Evolutionary conservation across 495 filamentous ascomycete species (phyloP).

Genomic region (Cenococcum geophilum): DNA sequence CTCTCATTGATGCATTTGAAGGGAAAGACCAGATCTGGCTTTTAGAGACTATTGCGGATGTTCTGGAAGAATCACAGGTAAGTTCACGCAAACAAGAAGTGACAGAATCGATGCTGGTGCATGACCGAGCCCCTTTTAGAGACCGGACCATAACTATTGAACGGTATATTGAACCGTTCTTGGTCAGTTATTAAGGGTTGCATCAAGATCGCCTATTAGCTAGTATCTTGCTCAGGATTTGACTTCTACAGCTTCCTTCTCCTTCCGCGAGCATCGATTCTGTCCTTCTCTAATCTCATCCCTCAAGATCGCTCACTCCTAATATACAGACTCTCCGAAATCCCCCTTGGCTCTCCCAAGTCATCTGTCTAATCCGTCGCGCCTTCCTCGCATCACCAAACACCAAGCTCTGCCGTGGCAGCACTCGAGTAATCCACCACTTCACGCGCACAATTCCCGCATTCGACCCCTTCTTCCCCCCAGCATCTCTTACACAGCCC

Average conservation of each 20-base stretch:
- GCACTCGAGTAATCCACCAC: conserved; percentile 12
- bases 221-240: no score
- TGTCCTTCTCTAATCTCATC: background rate
- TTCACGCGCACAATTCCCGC: conserved; percentile 44
- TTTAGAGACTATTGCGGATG: background rate
- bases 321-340: background rate
- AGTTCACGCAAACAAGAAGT: background rate
- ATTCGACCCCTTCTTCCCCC: conserved; percentile 39
- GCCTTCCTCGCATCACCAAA: background rate
- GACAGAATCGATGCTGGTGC: background rate
- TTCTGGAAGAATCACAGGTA: background rate
- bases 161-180: no score
- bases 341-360: background rate
- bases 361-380: background rate
- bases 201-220: no score
- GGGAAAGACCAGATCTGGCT: background rate
- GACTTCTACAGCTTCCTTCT: no score
- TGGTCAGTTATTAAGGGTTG: no score
- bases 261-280: no score
- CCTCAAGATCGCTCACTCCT: background rate
- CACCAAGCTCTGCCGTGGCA: background rate
- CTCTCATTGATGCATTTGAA: background rate
- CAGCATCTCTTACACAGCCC: conserved; percentile 14
- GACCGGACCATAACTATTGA: no score
- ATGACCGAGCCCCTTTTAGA: background rate